These are phyloP conservation scores for Nicotiana sylvestris DNA, from an alignment of 257 asterid species.

Conservation along the genomic window DNA sequence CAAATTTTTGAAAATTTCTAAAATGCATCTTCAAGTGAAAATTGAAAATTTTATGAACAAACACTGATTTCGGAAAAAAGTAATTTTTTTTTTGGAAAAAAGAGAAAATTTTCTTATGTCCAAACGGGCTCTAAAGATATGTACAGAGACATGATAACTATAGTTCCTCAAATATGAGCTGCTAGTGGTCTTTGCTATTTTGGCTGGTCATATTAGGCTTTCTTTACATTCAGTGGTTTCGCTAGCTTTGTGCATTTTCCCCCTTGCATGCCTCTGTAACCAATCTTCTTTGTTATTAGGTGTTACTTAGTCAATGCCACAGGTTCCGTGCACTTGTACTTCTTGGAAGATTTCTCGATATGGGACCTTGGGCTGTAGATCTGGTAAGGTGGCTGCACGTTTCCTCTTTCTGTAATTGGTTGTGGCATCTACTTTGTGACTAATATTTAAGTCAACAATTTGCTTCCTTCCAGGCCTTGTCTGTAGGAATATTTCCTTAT, in stretches of 20 bases:
- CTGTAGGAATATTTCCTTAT: conserved; percentile 98
- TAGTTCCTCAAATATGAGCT: not conserved
- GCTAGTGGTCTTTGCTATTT: not conserved
- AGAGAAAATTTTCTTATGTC: no score
- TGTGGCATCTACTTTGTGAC: not conserved
- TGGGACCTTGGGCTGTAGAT: conserved; percentile 99
- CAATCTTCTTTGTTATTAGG: conserved; percentile 41
- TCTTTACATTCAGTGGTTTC: not conserved
- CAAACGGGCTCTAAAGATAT: not conserved
- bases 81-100: no score
- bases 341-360: conserved; percentile 97
- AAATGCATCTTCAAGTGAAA: no score
- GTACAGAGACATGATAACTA: not conserved
- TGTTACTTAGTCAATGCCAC: conserved; percentile 96
- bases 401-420: not conserved
- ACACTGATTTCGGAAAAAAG: no score
- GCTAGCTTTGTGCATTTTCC: not conserved
- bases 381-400: conserved; percentile 44
- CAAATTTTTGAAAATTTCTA: no score
- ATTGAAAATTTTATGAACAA: no score
- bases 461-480: conserved; percentile 64
- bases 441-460: not conserved
- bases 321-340: conserved; percentile 97
- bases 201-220: not conserved
- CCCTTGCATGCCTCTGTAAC: not conserved